Percentiles rank a stretch among this genome's conserved stretches.
These are phyloP conservation scores for Eruca vesicaria DNA, from an alignment of 441 rosid species.

Conservation along the genomic window DNA sequence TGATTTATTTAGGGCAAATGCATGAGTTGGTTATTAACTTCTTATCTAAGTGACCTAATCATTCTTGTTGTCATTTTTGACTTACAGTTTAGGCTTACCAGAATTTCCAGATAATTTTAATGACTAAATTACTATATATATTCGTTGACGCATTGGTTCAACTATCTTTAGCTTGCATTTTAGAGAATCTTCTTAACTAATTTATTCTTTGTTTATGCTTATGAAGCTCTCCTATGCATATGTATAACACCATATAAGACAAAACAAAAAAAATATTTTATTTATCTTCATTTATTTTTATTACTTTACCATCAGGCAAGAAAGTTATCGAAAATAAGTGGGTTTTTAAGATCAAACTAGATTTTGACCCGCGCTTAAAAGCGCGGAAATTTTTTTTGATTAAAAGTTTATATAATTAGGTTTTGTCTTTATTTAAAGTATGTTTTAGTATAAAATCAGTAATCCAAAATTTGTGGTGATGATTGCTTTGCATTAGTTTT, in stretches of 20 bases:
- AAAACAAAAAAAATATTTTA: too few species aligned
- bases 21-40: constrained; percentile 29
- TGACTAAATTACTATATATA: background rate
- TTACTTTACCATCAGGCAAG: background rate
- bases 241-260: background rate
- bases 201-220: background rate
- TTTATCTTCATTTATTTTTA: too few species aligned
- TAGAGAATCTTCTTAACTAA: background rate
- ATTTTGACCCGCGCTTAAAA: too few species aligned
- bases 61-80: constrained; percentile 17
- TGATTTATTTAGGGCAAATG: constrained; percentile 21
- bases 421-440: too few species aligned
- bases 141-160: background rate
- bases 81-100: background rate
- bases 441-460: too few species aligned
- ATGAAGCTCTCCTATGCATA: background rate
- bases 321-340: too few species aligned
- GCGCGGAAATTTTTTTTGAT: too few species aligned
- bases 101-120: constrained; percentile 3
- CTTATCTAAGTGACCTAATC: constrained; percentile 6
- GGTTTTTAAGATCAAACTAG: too few species aligned
- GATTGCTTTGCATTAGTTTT: too few species aligned
- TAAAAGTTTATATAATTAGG: too few species aligned
- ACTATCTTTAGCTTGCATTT: background rate
- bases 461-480: too few species aligned